phyloP scores from a whole-genome alignment of 2,329 filamentous ascomycete genomes.

The Botrytis aclada region DNA sequence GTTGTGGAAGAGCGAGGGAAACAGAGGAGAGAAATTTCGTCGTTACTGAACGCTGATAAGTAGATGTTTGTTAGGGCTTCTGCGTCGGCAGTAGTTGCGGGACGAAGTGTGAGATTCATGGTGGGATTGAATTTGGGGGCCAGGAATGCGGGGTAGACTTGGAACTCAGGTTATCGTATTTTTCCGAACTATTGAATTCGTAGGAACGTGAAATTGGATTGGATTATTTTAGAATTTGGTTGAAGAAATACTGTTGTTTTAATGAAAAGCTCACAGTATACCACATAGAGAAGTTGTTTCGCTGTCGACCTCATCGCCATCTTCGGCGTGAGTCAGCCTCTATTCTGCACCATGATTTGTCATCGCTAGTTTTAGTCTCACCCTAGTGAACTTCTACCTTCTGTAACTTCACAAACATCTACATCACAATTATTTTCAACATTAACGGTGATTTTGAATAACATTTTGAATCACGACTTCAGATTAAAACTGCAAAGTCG shows the following conservation, averaged over 20 bases:
- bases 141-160: not conserved
- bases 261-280: not conserved
- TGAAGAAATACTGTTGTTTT: too few relatives aligned
- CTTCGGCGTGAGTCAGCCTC: slow-evolving; percentile 12
- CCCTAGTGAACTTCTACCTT: not conserved
- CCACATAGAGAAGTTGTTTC: not conserved
- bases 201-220: not conserved
- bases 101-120: slow-evolving; percentile 39
- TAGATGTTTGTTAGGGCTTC: slow-evolving; percentile 44
- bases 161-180: not conserved
- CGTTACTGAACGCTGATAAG: slow-evolving; percentile 45
- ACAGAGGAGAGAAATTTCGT: slow-evolving; percentile 40
- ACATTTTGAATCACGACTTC: accelerated
- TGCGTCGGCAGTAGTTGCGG: slow-evolving; percentile 43
- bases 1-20: slow-evolving; percentile 38
- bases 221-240: too few relatives aligned
- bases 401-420: not conserved
- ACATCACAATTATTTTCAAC: not conserved
- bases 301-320: not conserved
- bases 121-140: slow-evolving; percentile 1
- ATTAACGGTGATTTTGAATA: not conserved
- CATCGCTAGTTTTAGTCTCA: not conserved
- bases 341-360: not conserved
- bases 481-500: not conserved
- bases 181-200: accelerated